Conservation (phyloP, 2,329 filamentous ascomycete species). For the Epichloe bromicola region DNA sequence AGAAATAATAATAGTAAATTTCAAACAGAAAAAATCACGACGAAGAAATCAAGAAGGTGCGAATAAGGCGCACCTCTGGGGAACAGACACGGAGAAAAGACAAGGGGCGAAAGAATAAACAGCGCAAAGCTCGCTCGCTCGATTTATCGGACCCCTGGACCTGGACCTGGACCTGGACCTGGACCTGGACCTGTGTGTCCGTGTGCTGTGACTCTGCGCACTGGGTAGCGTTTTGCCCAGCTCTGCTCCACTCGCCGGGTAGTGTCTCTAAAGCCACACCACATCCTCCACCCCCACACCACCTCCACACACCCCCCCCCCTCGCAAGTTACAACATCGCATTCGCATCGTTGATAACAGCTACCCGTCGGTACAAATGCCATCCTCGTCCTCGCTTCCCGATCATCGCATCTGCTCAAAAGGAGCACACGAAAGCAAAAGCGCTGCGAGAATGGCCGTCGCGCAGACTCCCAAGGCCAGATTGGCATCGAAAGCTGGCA, state of each 20-base stretch:
- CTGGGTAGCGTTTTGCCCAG: background rate
- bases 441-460: slow-evolving; percentile 46
- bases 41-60: background rate
- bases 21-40: background rate
- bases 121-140: background rate
- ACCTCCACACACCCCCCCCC: slow-evolving; percentile 18
- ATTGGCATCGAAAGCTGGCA: slow-evolving; percentile 38
- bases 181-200: background rate
- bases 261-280: slow-evolving; percentile 1
- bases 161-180: slow-evolving; percentile 9
- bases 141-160: slow-evolving; percentile 8
- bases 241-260: background rate
- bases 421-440: slow-evolving; percentile 29
- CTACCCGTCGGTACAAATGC: slow-evolving; percentile 37
- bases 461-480: slow-evolving; percentile 47
- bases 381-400: slow-evolving; percentile 51
- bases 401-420: slow-evolving; percentile 38
- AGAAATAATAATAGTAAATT: background rate
- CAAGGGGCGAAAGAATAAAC: background rate
- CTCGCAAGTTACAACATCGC: background rate
- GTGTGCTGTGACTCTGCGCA: background rate
- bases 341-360: background rate
- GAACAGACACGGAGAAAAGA: background rate
- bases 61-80: background rate
- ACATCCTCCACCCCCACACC: slow-evolving; percentile 10